A percentile compares a stretch with the other conserved stretches of the same genome.
phyloP scores from a whole-genome alignment of 306 rosid species.

The Psophocarpus tetragonolobus region DNA sequence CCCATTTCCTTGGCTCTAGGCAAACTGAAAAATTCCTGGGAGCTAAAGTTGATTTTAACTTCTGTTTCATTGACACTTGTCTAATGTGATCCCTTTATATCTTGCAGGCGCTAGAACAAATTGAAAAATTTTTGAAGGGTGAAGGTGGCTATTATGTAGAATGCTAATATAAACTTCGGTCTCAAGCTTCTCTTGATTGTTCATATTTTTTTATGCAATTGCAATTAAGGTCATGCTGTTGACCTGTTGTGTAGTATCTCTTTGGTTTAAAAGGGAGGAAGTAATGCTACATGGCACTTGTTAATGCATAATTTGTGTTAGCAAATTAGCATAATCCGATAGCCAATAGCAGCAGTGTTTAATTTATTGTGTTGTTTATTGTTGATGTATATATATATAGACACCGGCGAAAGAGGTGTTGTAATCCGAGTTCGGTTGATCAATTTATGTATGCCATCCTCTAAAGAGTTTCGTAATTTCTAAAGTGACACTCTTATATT shows the following conservation, averaged over 20 bases:
- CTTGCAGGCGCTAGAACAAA: slow-evolving; percentile 81
- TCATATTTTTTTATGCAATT: slow-evolving; percentile 11
- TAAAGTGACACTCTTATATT: background rate
- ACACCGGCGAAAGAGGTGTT: background rate
- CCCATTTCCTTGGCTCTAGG: background rate
- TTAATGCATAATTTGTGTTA: slow-evolving; percentile 30
- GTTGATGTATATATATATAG: slow-evolving; percentile 28
- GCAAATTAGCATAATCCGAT: slow-evolving; percentile 15
- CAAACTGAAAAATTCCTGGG: background rate
- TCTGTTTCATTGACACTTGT: background rate
- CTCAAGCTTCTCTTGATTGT: slow-evolving; percentile 22
- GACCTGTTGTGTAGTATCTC: slow-evolving; percentile 36
- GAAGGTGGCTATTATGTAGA: slow-evolving; percentile 42
- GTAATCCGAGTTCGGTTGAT: slow-evolving; percentile 12
- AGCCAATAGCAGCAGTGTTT: slow-evolving; percentile 16
- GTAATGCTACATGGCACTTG: slow-evolving; percentile 27
- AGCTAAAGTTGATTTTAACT: background rate
- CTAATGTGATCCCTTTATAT: slow-evolving; percentile 20
- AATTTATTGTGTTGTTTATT: slow-evolving; percentile 2
- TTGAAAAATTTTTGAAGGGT: slow-evolving; percentile 55
- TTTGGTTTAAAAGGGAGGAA: background rate
- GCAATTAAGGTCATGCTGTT: slow-evolving; percentile 20
- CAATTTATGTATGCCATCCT: slow-evolving; percentile 6
- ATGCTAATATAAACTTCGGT: slow-evolving; percentile 30
- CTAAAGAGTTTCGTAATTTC: slow-evolving; percentile 15